phyloP scores from a whole-genome alignment of 1,139 yeast genomes.

The Scheffersomyces cryptocercus region DNA sequence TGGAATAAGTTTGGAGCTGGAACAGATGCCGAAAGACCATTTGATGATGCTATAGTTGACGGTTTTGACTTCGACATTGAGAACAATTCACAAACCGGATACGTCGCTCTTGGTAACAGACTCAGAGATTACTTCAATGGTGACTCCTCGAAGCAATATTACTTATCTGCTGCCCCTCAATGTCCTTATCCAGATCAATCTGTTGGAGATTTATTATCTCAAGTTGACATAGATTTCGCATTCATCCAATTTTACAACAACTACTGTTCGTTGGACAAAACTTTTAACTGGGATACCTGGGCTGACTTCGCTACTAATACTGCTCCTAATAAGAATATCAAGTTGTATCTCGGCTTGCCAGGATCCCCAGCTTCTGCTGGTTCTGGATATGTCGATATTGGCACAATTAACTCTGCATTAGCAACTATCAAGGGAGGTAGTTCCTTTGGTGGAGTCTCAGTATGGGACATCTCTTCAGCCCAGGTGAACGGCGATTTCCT shows the following conservation, averaged over 20 bases:
- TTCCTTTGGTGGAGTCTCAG: constrained; percentile 78
- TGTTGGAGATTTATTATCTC: constrained; percentile 9
- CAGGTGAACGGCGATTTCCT: constrained; percentile 11
- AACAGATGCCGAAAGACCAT: constrained; percentile 16
- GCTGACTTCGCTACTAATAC: constrained; percentile 18
- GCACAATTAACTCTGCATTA: constrained; percentile 18
- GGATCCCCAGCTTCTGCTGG: constrained; percentile 63
- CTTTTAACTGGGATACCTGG: constrained; percentile 26
- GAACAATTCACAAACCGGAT: constrained; percentile 12
- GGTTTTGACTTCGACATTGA: constrained; percentile 24
- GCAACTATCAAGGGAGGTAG: constrained; percentile 36
- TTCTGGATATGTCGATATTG: constrained; percentile 48
- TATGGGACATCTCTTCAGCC: constrained; percentile 81
- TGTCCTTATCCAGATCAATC: constrained; percentile 16
- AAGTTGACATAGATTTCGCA: constrained; percentile 11
- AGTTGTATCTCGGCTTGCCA: constrained; percentile 31
- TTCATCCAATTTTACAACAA: constrained; percentile 19
- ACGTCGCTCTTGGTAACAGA: constrained; percentile 14
- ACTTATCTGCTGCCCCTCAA: constrained; percentile 17
- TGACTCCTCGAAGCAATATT: constrained; percentile 12
- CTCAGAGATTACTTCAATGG: constrained; percentile 7
- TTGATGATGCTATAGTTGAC: constrained; percentile 20
- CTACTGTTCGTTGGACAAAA: constrained; percentile 10
- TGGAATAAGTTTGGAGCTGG: constrained; percentile 22
- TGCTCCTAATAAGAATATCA: constrained; percentile 25